Conservation (phyloP, 192 early-diverging fungal genomes). For the Phycomyces blakesleeanus region DNA sequence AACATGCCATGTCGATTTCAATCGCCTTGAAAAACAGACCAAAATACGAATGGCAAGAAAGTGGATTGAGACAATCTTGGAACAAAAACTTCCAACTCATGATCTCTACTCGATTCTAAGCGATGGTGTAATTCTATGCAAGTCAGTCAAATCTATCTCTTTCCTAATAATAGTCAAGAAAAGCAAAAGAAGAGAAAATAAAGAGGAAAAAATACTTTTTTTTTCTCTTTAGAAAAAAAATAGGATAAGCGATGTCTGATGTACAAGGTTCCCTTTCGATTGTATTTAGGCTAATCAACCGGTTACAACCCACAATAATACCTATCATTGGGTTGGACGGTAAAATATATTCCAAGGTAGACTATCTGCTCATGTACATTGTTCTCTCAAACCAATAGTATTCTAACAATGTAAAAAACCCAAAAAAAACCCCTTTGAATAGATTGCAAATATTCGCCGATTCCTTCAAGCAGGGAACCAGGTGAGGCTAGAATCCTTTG, state of each 20-base stretch:
- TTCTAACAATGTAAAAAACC: no score
- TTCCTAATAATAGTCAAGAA: conserved; percentile 16
- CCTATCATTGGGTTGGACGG: not conserved
- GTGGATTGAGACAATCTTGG: conserved; percentile 22
- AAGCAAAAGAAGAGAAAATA: conserved; percentile 60
- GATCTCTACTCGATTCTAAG: conserved; percentile 62
- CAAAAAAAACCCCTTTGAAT: no score
- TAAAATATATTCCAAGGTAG: not conserved
- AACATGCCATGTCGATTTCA: not conserved
- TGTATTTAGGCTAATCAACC: conserved; percentile 43
- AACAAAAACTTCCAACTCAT: conserved; percentile 42
- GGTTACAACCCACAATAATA: not conserved
- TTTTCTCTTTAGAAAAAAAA: no score
- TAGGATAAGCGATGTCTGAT: conserved; percentile 63
- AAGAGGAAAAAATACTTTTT: conserved; percentile 67
- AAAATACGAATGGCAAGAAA: conserved; percentile 10
- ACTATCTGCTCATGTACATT: not conserved
- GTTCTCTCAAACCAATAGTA: not conserved
- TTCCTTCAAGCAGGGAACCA: conserved; percentile 61
- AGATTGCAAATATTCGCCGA: conserved; percentile 79
- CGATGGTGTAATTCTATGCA: conserved; percentile 74
- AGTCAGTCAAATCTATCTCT: conserved; percentile 34
- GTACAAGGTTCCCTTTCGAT: conserved; percentile 61
- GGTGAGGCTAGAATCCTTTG: conserved; percentile 24
- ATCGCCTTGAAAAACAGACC: not conserved